A percentile compares a stretch with the other conserved stretches of the same genome.
Evolutionary conservation across 345 rosid species (phyloP).

Genomic region (Punica granatum): DNA sequence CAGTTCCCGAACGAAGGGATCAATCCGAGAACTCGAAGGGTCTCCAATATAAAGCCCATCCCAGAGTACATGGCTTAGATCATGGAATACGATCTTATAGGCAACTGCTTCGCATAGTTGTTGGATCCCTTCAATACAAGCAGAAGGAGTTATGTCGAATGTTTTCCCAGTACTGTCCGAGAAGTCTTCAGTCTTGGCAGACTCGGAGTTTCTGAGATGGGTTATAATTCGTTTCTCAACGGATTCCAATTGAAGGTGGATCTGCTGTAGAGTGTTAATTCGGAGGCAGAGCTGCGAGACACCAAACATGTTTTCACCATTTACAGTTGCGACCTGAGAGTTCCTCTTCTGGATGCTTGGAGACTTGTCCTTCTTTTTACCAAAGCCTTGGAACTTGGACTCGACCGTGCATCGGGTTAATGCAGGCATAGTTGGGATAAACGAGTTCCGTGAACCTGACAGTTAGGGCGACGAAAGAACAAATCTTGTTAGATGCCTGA

Average conservation of each 20-base stretch:
- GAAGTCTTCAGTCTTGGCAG: conserved; percentile 78
- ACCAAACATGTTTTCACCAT: conserved; percentile 63
- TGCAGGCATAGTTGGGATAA: conserved; percentile 89
- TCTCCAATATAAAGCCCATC: conserved; percentile 88
- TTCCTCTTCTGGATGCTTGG: conserved; percentile 56
- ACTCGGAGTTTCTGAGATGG: conserved; percentile 88
- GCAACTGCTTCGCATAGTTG: conserved; percentile 79
- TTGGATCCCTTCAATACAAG: conserved; percentile 85
- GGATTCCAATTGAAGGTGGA: conserved; percentile 64
- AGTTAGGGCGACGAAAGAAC: conserved; percentile 6
- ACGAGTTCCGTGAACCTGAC: conserved; percentile 70
- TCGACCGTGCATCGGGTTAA: conserved; percentile 70
- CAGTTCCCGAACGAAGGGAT: conserved; percentile 66
- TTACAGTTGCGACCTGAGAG: conserved; percentile 61
- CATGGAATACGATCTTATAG: conserved; percentile 78
- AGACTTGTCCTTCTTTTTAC: conserved; percentile 91
- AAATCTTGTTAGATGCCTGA: background rate
- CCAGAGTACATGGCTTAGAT: conserved; percentile 74
- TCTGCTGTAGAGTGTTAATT: conserved; percentile 70
- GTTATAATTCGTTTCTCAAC: conserved; percentile 81
- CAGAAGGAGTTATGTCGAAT: conserved; percentile 74
- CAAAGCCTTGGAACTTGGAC: conserved; percentile 84
- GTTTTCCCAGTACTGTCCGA: conserved; percentile 74
- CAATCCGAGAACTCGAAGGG: conserved; percentile 62
- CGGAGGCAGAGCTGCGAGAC: conserved; percentile 68